Conservation (phyloP, 768 basidiomycete genomes). For the Galerina marginata region DNA sequence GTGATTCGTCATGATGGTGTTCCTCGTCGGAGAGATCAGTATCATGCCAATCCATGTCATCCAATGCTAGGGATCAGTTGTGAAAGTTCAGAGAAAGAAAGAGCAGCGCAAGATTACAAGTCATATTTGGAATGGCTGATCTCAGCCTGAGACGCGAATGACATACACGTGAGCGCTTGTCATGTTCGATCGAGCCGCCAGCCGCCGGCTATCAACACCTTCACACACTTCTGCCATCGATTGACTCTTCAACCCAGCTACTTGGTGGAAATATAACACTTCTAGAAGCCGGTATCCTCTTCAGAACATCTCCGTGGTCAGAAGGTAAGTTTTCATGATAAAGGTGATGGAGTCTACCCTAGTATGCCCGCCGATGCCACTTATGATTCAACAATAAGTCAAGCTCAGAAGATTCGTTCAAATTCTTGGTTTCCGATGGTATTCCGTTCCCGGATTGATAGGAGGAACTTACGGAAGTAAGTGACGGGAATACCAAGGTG, state of each 20-base stretch:
- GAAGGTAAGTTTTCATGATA: constrained; percentile 3
- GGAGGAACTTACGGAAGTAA: background rate
- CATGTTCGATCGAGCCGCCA: constrained; percentile 13
- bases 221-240: constrained; percentile 8
- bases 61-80: constrained; percentile 21
- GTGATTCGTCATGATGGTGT: constrained; percentile 39
- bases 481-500: background rate
- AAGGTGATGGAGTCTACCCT: background rate
- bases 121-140: constrained; percentile 16
- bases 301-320: constrained; percentile 15
- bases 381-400: background rate
- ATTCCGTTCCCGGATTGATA: constrained; percentile 9
- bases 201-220: constrained; percentile 23
- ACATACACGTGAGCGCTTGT: constrained; percentile 34
- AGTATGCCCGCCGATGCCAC: constrained; percentile 8
- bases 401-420: too few species aligned
- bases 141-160: constrained; percentile 26
- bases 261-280: constrained; percentile 6
- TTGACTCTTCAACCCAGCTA: constrained; percentile 16
- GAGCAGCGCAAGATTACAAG: constrained; percentile 11
- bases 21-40: constrained; percentile 70
- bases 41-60: constrained; percentile 60
- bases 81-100: constrained; percentile 26
- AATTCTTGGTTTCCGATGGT: constrained; percentile 4
- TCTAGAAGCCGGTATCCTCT: constrained; percentile 1